Conservation (phyloP, 2,329 filamentous ascomycete species). For the Penicillium freii region DNA sequence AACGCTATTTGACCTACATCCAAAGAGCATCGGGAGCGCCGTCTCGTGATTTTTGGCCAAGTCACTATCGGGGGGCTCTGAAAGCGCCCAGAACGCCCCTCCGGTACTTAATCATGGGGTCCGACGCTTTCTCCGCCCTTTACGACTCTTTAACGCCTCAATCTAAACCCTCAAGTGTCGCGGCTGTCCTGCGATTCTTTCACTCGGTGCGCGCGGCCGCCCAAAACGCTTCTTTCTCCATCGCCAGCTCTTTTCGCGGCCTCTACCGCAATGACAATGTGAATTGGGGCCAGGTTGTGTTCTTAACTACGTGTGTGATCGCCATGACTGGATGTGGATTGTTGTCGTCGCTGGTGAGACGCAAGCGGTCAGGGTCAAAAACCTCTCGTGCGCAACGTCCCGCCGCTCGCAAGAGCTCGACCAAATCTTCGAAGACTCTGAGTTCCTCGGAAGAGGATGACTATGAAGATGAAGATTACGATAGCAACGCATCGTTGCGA, state of each 20-base stretch:
- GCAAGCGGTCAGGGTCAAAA: constrained; percentile 18
- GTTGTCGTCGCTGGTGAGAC: constrained; percentile 31
- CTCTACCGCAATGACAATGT: constrained; percentile 30
- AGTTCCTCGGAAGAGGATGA: constrained; percentile 41
- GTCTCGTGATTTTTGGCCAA: constrained; percentile 18
- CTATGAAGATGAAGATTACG: constrained; percentile 38
- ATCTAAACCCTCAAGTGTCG: constrained; percentile 10
- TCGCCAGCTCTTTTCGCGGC: constrained; percentile 21
- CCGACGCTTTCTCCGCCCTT: constrained; percentile 13
- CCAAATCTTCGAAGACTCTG: constrained; percentile 29
- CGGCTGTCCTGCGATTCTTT: constrained; percentile 20
- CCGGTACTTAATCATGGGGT: constrained; percentile 23
- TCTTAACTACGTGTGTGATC: constrained; percentile 33
- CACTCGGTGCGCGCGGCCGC: constrained; percentile 21
- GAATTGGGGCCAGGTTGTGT: constrained; percentile 31
- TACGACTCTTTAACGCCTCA: constrained; percentile 15
- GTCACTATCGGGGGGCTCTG: constrained; percentile 9
- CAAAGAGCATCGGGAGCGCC: constrained; percentile 18
- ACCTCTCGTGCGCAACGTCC: constrained; percentile 11
- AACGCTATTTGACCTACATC: constrained; percentile 2
- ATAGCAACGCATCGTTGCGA: constrained; percentile 34
- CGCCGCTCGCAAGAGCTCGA: constrained; percentile 18
- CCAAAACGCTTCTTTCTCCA: constrained; percentile 17
- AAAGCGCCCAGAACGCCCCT: constrained; percentile 13
- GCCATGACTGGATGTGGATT: constrained; percentile 40